Evolutionary conservation across 805 yeast genomes (phyloP).

Genomic region (Yamadazyma philogaea): DNA sequence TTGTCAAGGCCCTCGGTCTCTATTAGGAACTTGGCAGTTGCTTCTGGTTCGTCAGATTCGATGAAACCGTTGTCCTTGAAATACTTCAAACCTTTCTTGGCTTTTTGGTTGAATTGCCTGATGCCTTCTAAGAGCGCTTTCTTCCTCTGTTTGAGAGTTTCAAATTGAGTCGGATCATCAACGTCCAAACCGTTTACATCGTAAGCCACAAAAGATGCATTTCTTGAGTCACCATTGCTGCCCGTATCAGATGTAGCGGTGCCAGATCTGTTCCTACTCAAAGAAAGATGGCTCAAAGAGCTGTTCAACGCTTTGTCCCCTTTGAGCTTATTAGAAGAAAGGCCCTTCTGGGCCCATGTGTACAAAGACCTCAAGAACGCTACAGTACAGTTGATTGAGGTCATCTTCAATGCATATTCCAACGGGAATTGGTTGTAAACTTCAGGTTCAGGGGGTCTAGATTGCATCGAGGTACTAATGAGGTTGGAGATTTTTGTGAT

Average conservation of each 20-base stretch:
- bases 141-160: slow-evolving; percentile 76
- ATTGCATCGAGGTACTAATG: slow-evolving; percentile 62
- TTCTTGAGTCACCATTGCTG: slow-evolving; percentile 25
- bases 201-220: slow-evolving; percentile 18
- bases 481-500: slow-evolving; percentile 71
- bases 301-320: slow-evolving; percentile 1
- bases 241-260: slow-evolving; percentile 29
- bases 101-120: slow-evolving; percentile 76
- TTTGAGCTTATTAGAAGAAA: slow-evolving; percentile 9
- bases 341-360: slow-evolving; percentile 77
- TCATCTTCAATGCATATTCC: slow-evolving; percentile 81
- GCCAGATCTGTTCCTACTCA: slow-evolving; percentile 20
- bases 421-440: slow-evolving; percentile 57
- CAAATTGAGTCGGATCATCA: slow-evolving; percentile 84
- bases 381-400: slow-evolving; percentile 75
- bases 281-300: slow-evolving; percentile 5
- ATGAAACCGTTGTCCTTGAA: slow-evolving; percentile 66
- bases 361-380: slow-evolving; percentile 77
- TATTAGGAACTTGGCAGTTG: slow-evolving; percentile 72
- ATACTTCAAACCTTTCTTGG: slow-evolving; percentile 70
- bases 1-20: slow-evolving; percentile 76
- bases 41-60: slow-evolving; percentile 53
- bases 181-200: slow-evolving; percentile 30
- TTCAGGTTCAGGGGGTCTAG: slow-evolving; percentile 56
- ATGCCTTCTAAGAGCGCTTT: slow-evolving; percentile 77